phyloP scores from a whole-genome alignment of 148 eudicot species.

The Chenopodium berlandieri region DNA sequence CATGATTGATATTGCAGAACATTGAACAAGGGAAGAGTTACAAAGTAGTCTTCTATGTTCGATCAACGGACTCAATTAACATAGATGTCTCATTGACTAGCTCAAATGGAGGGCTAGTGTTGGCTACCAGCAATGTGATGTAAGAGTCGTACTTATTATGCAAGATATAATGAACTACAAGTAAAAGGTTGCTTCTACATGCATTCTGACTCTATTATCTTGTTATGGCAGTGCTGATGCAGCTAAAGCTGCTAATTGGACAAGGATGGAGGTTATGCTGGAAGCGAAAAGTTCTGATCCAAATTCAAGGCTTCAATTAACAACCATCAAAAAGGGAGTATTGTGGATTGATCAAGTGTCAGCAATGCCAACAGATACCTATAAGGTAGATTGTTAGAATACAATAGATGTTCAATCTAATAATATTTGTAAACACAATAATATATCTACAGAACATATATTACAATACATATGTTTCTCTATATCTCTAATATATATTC shows the following conservation, averaged over 20 bases:
- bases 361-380: conserved; percentile 78
- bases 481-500: too few species aligned
- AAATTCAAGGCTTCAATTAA: conserved; percentile 78
- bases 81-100: conserved; percentile 63
- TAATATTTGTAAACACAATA: too few species aligned
- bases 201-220: conserved; percentile 9
- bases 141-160: conserved; percentile 34
- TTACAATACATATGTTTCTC: too few species aligned
- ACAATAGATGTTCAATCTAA: too few species aligned
- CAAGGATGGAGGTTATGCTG: conserved; percentile 58
- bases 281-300: conserved; percentile 55
- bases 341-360: conserved; percentile 96
- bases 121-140: conserved; percentile 61
- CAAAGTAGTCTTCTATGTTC: conserved; percentile 67
- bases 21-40: conserved; percentile 82
- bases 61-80: conserved; percentile 58
- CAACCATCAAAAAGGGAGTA: conserved; percentile 59
- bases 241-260: conserved; percentile 59
- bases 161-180: neutral
- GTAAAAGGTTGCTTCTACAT: neutral
- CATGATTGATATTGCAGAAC: conserved; percentile 51
- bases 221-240: conserved; percentile 46
- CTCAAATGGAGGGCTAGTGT: conserved; percentile 52
- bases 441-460: too few species aligned
- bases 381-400: conserved; percentile 42